Conservation (phyloP, 2,329 filamentous ascomycete genomes). For the Knoxdaviesia capensis region DNA sequence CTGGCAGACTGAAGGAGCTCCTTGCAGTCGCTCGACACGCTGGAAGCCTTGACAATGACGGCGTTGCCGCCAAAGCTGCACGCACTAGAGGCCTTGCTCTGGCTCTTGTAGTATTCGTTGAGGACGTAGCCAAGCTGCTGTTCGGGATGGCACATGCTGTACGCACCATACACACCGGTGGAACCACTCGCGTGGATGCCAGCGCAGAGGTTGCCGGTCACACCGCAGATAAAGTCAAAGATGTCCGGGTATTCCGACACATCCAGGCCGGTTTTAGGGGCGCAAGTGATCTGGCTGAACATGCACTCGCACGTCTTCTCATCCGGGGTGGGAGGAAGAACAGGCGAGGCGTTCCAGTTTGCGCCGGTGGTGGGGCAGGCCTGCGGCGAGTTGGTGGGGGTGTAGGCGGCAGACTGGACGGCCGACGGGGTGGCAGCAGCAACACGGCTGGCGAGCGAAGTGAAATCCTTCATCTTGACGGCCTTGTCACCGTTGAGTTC, state of each 20-base stretch:
- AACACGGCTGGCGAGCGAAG: constrained; percentile 49
- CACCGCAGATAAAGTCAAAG: constrained; percentile 56
- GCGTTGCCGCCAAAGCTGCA: constrained; percentile 57
- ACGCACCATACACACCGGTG: constrained; percentile 52
- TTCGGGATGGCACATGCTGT: constrained; percentile 52
- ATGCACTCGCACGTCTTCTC: constrained; percentile 69
- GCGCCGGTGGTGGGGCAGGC: constrained; percentile 45
- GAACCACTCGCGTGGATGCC: constrained; percentile 50
- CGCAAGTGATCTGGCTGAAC: constrained; percentile 52
- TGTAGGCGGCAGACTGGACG: constrained; percentile 49
- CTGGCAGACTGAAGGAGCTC: constrained; percentile 42
- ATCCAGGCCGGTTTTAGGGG: constrained; percentile 35
- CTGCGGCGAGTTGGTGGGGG: constrained; percentile 43
- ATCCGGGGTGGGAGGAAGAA: constrained; percentile 71
- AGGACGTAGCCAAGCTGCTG: constrained; percentile 57
- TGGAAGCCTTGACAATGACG: constrained; percentile 25
- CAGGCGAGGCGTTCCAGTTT: constrained; percentile 47
- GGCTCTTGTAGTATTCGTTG: constrained; percentile 48
- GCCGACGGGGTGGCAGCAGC: constrained; percentile 44
- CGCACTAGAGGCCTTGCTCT: constrained; percentile 31
- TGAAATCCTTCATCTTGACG: constrained; percentile 54
- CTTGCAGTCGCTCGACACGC: constrained; percentile 31
- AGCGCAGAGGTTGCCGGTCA: constrained; percentile 32
- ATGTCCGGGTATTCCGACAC: constrained; percentile 41
- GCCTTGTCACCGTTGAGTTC: constrained; percentile 36